Evolutionary conservation across 306 rosid species (phyloP).

Genomic region (Inga laurina): DNA sequence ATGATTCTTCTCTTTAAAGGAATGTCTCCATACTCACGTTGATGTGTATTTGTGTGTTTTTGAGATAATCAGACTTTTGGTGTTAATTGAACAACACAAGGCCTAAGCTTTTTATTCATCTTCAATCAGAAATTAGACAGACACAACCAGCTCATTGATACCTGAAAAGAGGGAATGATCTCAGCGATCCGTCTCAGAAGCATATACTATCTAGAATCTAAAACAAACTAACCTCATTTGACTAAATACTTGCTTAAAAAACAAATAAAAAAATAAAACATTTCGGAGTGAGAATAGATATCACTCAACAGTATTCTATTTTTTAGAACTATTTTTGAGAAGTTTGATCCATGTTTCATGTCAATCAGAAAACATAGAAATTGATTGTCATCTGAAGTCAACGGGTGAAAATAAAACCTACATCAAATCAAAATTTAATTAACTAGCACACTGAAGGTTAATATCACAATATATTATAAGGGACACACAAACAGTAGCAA

Average conservation of each 20-base stretch:
- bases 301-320: neutral
- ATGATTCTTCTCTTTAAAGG: slow-evolving; percentile 13
- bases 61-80: neutral
- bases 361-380: neutral
- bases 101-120: neutral
- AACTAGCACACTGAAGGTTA: neutral
- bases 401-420: neutral
- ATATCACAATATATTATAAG: neutral
- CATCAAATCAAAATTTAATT: neutral
- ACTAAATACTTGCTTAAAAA: too few species aligned
- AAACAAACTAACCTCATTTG: neutral
- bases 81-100: neutral
- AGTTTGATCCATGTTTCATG: neutral
- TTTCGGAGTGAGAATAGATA: neutral
- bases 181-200: neutral
- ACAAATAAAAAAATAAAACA: too few species aligned
- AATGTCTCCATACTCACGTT: slow-evolving; percentile 6
- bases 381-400: neutral
- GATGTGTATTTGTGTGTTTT: neutral
- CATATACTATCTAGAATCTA: neutral
- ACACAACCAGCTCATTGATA: neutral
- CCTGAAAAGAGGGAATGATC: neutral
- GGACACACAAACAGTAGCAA: slow-evolving; percentile 15
- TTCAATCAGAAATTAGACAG: neutral
- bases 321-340: neutral